Evolutionary conservation across 139 green algal species (phyloP).

Genomic region (Chlamydomonas asymmetrica): DNA sequence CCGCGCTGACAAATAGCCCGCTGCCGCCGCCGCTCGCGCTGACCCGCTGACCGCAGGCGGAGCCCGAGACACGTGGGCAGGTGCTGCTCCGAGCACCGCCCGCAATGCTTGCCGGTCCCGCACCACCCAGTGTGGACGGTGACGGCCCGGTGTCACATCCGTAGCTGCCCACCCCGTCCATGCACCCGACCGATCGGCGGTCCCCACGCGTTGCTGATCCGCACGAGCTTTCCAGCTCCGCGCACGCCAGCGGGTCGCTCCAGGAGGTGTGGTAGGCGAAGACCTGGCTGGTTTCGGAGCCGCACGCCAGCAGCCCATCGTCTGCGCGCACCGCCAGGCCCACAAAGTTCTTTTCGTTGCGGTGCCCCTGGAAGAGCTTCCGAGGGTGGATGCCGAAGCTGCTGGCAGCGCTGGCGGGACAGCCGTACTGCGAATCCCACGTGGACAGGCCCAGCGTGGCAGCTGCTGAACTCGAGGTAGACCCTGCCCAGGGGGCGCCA

Average conservation of each 20-base stretch:
- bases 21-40: constrained; percentile 2
- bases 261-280: constrained; percentile 49
- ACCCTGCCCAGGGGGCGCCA: too few relatives aligned
- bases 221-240: neutral
- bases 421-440: too few relatives aligned
- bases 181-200: neutral
- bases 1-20: constrained; percentile 25
- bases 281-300: constrained; percentile 67
- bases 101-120: neutral
- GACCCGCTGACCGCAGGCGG: neutral
- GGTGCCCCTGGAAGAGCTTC: constrained; percentile 71
- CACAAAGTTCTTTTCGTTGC: constrained; percentile 96
- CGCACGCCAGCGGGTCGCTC: constrained; percentile 26
- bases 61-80: neutral
- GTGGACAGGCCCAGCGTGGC: too few relatives aligned
- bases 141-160: neutral
- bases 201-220: neutral
- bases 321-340: constrained; percentile 71
- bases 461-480: too few relatives aligned
- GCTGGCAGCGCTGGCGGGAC: too few relatives aligned
- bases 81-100: constrained; percentile 4
- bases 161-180: neutral
- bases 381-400: neutral
- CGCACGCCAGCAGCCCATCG: constrained; percentile 80
- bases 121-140: neutral